These are phyloP conservation scores for Physaria fendleri DNA, from an alignment of 345 rosid genomes.

Conservation along the genomic window DNA sequence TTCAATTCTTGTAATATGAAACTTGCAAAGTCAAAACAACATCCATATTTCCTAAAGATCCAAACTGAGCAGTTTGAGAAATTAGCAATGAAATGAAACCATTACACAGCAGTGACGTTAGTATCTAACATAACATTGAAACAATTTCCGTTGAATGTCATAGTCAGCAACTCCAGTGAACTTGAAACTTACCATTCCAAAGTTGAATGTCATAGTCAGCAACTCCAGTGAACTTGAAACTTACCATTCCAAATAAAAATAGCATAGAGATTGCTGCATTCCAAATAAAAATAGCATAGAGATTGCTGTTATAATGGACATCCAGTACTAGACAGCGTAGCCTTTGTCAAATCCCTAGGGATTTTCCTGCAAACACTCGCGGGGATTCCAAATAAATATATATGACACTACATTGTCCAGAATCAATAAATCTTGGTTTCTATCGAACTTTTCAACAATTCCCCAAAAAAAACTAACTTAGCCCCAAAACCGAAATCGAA, in stretches of 20 bases:
- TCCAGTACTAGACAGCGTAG: conserved; percentile 94
- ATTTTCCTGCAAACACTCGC: conserved; percentile 78
- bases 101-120: not conserved
- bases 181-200: conserved; percentile 70
- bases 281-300: conserved; percentile 88
- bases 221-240: conserved; percentile 15
- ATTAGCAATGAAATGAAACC: not conserved
- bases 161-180: not conserved
- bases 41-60: not conserved
- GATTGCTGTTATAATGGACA: conserved; percentile 83
- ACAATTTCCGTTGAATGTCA: not conserved
- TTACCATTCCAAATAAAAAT: conserved; percentile 66
- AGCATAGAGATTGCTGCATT: too few relatives aligned
- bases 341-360: conserved; percentile 98
- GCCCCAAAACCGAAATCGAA: not conserved
- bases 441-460: not conserved
- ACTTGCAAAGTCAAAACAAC: not conserved
- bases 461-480: not conserved
- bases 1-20: conserved; percentile 61
- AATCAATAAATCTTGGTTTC: conserved; percentile 10
- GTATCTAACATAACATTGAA: too few relatives aligned
- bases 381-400: not conserved
- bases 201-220: not conserved
- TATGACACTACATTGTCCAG: not conserved
- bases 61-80: not conserved